Conservation (phyloP, 495 filamentous ascomycete species). For the Penicillium antarcticum region DNA sequence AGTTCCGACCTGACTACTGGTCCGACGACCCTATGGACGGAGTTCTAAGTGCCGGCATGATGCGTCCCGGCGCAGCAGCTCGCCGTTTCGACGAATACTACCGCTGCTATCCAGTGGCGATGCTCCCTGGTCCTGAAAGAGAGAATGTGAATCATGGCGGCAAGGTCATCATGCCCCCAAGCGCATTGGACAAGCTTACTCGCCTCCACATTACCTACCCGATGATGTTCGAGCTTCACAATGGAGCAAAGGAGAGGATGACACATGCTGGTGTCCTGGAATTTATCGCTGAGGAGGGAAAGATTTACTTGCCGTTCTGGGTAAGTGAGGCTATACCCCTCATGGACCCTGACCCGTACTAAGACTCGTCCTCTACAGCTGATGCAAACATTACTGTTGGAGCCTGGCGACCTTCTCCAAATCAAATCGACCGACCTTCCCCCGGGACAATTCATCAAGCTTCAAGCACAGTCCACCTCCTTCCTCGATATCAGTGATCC, state of each 20-base stretch:
- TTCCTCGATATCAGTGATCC: conserved; percentile 97
- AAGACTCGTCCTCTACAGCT: conserved; percentile 52
- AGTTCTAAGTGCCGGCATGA: conserved; percentile 38
- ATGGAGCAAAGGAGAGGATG: conserved; percentile 71
- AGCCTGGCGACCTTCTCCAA: conserved; percentile 90
- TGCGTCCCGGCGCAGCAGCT: conserved; percentile 35
- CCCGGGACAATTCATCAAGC: conserved; percentile 85
- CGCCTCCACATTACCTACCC: conserved; percentile 96
- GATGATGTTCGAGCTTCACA: conserved; percentile 92
- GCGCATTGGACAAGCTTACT: conserved; percentile 91
- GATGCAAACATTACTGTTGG: conserved; percentile 86
- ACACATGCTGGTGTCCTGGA: conserved; percentile 95
- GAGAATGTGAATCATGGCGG: conserved; percentile 92
- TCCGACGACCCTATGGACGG: conserved; percentile 58
- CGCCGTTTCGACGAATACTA: conserved; percentile 96
- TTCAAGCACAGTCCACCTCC: conserved; percentile 85
- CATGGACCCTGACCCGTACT: background rate
- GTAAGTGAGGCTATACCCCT: conserved; percentile 45
- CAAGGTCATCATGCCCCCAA: conserved; percentile 94
- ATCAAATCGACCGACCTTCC: conserved; percentile 91
- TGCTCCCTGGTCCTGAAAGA: conserved; percentile 90
- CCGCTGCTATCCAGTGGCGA: conserved; percentile 88
- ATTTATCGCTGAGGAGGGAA: conserved; percentile 95
- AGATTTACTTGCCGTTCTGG: conserved; percentile 95
- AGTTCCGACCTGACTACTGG: conserved; percentile 54